phyloP scores from a whole-genome alignment of 192 early-diverging fungal genomes.

The Paraglomus brasilianum region DNA sequence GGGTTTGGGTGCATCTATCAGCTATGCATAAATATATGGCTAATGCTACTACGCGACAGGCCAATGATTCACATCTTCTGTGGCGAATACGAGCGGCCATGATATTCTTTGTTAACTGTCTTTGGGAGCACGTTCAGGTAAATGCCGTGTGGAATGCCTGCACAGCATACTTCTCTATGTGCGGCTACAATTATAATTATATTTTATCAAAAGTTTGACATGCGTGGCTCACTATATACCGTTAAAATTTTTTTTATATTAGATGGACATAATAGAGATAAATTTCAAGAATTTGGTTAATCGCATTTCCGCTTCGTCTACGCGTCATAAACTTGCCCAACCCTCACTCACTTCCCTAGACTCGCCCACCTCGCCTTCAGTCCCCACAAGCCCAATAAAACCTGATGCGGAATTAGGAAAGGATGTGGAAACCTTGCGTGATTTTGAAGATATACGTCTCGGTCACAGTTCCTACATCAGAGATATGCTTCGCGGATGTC shows the following conservation, averaged over 20 bases:
- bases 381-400: neutral
- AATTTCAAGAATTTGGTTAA: conserved; percentile 37
- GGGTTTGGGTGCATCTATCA: conserved; percentile 42
- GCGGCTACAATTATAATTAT: neutral
- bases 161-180: neutral
- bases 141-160: neutral
- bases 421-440: conserved; percentile 13
- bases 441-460: conserved; percentile 44
- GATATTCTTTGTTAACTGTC: conserved; percentile 67
- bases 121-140: conserved; percentile 77
- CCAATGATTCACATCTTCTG: neutral
- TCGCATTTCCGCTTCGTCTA: conserved; percentile 28
- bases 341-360: neutral
- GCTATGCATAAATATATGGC: conserved; percentile 38
- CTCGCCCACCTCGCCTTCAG: neutral
- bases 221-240: neutral
- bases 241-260: conserved; percentile 1
- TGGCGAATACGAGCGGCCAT: conserved; percentile 55
- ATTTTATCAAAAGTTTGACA: neutral
- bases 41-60: conserved; percentile 27
- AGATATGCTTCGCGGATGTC: conserved; percentile 37
- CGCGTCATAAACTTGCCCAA: neutral
- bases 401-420: neutral
- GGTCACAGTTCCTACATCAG: conserved; percentile 39
- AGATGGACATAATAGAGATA: conserved; percentile 47